Evolutionary conservation across 2,329 filamentous ascomycete species (phyloP).

Genomic region (Xylariaceae sp.): DNA sequence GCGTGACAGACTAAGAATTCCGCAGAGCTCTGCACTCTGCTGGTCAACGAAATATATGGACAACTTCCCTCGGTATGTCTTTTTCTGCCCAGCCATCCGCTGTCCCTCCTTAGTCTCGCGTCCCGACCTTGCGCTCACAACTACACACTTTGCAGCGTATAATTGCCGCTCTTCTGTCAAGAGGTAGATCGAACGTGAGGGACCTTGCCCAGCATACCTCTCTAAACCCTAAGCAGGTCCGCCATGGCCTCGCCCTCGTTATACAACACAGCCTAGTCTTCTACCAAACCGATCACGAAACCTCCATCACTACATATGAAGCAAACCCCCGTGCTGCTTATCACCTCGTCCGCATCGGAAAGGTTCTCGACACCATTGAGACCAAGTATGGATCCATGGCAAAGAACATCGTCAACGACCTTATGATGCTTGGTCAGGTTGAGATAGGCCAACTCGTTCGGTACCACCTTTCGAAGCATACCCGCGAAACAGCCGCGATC

Average conservation of each 20-base stretch:
- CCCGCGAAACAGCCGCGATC: slow-evolving; percentile 22
- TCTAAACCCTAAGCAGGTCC: slow-evolving; percentile 68
- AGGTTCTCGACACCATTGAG: slow-evolving; percentile 71
- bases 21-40: slow-evolving; percentile 82
- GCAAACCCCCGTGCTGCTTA: slow-evolving; percentile 78
- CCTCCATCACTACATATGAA: slow-evolving; percentile 70
- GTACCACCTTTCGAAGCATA: slow-evolving; percentile 45
- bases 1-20: slow-evolving; percentile 60
- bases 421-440: slow-evolving; percentile 73
- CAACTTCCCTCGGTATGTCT: slow-evolving; percentile 80
- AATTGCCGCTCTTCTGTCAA: slow-evolving; percentile 69
- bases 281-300: slow-evolving; percentile 60
- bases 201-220: slow-evolving; percentile 67
- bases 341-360: slow-evolving; percentile 72
- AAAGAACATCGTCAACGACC: slow-evolving; percentile 65
- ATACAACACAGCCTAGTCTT: slow-evolving; percentile 84
- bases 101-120: not conserved
- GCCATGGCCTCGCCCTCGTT: slow-evolving; percentile 75
- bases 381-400: slow-evolving; percentile 69
- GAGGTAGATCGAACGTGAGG: slow-evolving; percentile 68
- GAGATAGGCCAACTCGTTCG: slow-evolving; percentile 64
- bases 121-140: slow-evolving; percentile 14
- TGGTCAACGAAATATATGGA: slow-evolving; percentile 85
- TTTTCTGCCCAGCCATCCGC: not conserved
- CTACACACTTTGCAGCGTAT: slow-evolving; percentile 59